These are phyloP conservation scores for Tylopilus felleus DNA, from an alignment of 768 basidiomycete genomes.

Conservation along the genomic window DNA sequence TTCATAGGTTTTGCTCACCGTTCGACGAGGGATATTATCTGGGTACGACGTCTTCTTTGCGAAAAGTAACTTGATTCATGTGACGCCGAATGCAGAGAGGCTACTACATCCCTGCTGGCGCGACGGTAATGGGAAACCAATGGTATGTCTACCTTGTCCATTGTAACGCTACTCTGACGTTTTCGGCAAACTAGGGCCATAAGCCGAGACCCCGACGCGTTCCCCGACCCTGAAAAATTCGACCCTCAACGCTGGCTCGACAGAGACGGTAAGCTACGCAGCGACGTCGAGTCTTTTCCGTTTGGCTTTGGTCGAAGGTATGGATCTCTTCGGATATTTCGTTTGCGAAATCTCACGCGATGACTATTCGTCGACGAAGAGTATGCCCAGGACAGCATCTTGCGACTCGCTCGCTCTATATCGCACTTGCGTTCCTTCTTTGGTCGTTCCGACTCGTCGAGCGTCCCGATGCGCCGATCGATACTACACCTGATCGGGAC, in stretches of 20 bases:
- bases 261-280: slow-evolving; percentile 39
- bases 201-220: slow-evolving; percentile 50
- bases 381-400: slow-evolving; percentile 64
- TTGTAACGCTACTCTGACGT: background rate
- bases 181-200: slow-evolving; percentile 38
- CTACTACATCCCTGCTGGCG: slow-evolving; percentile 23
- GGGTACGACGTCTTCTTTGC: slow-evolving; percentile 34
- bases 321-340: background rate
- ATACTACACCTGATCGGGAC: slow-evolving; percentile 50
- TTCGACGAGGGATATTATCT: slow-evolving; percentile 60
- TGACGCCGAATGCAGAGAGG: slow-evolving; percentile 10
- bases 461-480: slow-evolving; percentile 49
- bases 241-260: slow-evolving; percentile 55
- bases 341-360: too few species aligned
- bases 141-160: slow-evolving; percentile 14
- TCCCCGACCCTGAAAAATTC: slow-evolving; percentile 57
- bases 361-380: slow-evolving; percentile 21
- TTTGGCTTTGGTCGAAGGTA: slow-evolving; percentile 48
- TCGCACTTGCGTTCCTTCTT: slow-evolving; percentile 56
- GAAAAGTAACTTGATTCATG: slow-evolving; percentile 28
- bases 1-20: slow-evolving; percentile 50
- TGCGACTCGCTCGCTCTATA: slow-evolving; percentile 48
- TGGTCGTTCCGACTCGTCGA: slow-evolving; percentile 58
- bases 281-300: slow-evolving; percentile 44
- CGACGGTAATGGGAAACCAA: slow-evolving; percentile 16